A percentile compares a stretch with the other conserved stretches of the same genome.
These are phyloP conservation scores for Brettanomyces naardenensis DNA, from an alignment of 805 yeast genomes.

Conservation along the genomic window DNA sequence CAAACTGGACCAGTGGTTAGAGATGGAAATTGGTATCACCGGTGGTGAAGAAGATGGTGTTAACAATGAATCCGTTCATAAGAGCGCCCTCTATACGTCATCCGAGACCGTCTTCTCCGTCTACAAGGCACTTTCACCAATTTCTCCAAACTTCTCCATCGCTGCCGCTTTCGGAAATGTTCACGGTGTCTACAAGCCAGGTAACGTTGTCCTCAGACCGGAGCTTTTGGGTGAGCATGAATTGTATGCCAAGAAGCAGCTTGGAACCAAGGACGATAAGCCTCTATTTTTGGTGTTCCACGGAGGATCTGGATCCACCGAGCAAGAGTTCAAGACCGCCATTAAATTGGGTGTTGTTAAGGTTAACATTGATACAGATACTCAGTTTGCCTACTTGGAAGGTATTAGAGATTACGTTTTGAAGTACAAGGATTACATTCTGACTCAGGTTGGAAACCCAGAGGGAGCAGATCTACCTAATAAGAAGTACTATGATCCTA, in stretches of 20 bases:
- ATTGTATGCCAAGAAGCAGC: conserved; percentile 68
- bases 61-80: conserved; percentile 89
- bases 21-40: conserved; percentile 99
- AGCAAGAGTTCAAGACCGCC: conserved; percentile 84
- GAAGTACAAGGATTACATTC: conserved; percentile 90
- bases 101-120: conserved; percentile 93
- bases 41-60: conserved; percentile 99
- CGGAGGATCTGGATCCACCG: conserved; percentile 99
- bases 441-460: conserved; percentile 95
- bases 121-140: conserved; percentile 80
- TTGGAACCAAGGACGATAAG: conserved; percentile 38
- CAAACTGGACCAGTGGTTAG: conserved; percentile 94
- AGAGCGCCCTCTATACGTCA: conserved; percentile 83
- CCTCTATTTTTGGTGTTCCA: conserved; percentile 98
- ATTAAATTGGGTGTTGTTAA: conserved; percentile 93
- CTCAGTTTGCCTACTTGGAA: conserved; percentile 93
- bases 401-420: conserved; percentile 98
- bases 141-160: conserved; percentile 96
- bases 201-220: conserved; percentile 92
- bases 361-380: conserved; percentile 98
- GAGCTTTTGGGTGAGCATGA: conserved; percentile 94
- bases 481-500: conserved; percentile 99
- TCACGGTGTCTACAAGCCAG: conserved; percentile 99
- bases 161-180: conserved; percentile 99
- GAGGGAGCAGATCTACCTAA: conserved; percentile 98